Evolutionary conservation across 2,329 filamentous ascomycete genomes (phyloP).

Genomic region (Aspergillus puulaauensis): DNA sequence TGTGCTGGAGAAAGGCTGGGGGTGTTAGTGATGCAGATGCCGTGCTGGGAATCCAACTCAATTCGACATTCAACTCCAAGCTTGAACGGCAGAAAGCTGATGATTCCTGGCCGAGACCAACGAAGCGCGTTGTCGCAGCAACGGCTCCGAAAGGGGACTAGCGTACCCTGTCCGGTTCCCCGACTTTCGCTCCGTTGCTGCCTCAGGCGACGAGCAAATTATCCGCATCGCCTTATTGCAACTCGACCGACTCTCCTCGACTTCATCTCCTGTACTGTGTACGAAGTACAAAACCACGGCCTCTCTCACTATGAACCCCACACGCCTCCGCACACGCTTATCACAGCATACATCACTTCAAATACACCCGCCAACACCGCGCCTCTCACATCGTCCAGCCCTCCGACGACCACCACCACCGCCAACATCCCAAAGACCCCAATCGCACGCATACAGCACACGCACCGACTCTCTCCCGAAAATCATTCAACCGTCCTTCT

Average conservation of each 20-base stretch:
- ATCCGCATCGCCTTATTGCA: background rate
- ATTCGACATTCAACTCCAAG: background rate
- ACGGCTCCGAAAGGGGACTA: constrained; percentile 19
- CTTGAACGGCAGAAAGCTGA: background rate
- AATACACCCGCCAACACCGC: background rate
- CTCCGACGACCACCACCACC: background rate
- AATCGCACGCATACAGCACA: background rate
- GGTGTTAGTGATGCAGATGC: background rate
- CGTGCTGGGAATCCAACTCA: background rate
- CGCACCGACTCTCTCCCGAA: constrained; percentile 14
- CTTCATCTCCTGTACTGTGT: constrained; percentile 7
- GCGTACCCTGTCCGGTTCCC: constrained; percentile 2
- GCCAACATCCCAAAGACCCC: constrained; percentile 4
- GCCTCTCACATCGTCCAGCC: background rate
- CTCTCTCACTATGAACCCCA: constrained; percentile 16
- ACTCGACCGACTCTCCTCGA: background rate
- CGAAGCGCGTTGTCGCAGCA: constrained; percentile 30
- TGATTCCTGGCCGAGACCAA: background rate
- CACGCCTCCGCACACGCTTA: constrained; percentile 10
- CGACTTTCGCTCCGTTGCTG: background rate
- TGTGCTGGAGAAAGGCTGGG: background rate
- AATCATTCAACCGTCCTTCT: constrained; percentile 53
- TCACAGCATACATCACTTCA: background rate
- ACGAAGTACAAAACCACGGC: constrained; percentile 2
- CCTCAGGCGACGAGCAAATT: constrained; percentile 8